These are phyloP conservation scores for Barnettozyma botsteinii DNA, from an alignment of 805 yeast genomes.

Conservation along the genomic window DNA sequence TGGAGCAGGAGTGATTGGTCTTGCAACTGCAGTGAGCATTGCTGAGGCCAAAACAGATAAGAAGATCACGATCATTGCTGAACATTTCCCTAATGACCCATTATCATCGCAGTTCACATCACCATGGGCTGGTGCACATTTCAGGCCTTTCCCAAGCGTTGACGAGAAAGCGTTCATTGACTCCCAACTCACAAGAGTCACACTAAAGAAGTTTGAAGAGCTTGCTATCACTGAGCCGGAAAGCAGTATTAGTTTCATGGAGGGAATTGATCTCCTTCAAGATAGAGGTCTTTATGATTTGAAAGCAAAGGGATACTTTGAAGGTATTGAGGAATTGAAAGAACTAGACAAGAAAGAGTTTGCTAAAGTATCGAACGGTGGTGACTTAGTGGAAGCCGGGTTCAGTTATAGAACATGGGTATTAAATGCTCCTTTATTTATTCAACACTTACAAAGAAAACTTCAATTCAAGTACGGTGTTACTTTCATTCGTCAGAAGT, in stretches of 20 bases:
- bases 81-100: slow-evolving; percentile 39
- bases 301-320: slow-evolving; percentile 19
- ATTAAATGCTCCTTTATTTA: slow-evolving; percentile 52
- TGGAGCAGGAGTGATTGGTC: slow-evolving; percentile 59
- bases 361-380: slow-evolving; percentile 31
- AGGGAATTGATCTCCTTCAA: slow-evolving; percentile 54
- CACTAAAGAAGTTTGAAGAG: slow-evolving; percentile 39
- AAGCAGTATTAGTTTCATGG: slow-evolving; percentile 44
- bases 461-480: slow-evolving; percentile 28
- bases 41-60: slow-evolving; percentile 29
- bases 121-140: slow-evolving; percentile 79
- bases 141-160: slow-evolving; percentile 59
- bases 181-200: slow-evolving; percentile 41
- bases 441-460: slow-evolving; percentile 40
- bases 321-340: slow-evolving; percentile 22
- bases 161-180: slow-evolving; percentile 39
- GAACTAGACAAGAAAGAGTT: slow-evolving; percentile 10
- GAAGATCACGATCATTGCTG: slow-evolving; percentile 42
- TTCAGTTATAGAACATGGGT: slow-evolving; percentile 53
- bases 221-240: slow-evolving; percentile 42
- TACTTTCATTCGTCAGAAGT: slow-evolving; percentile 30
- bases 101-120: slow-evolving; percentile 46
- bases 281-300: slow-evolving; percentile 19
- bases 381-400: slow-evolving; percentile 34
- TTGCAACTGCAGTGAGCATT: slow-evolving; percentile 43